Percentiles rank a stretch among this genome's conserved stretches.
phyloP scores from a whole-genome alignment of 768 basidiomycete genomes.

The Hortiboletus flavorubellus region DNA sequence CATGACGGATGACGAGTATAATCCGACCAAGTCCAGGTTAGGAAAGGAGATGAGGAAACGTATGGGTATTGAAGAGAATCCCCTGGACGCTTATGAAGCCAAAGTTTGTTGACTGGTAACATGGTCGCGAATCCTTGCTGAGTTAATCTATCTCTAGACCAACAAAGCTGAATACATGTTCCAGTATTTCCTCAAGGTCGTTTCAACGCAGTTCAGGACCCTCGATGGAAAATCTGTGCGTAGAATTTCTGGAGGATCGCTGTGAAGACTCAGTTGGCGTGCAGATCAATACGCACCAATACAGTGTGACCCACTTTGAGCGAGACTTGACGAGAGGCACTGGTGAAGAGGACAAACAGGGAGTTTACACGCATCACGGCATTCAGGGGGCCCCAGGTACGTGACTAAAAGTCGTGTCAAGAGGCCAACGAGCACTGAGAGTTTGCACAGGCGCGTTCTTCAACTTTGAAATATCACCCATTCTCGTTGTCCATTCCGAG shows the following conservation, averaged over 20 bases:
- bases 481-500: slow-evolving; percentile 89
- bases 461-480: slow-evolving; percentile 97
- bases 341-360: slow-evolving; percentile 54
- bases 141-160: slow-evolving; percentile 44
- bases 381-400: slow-evolving; percentile 65
- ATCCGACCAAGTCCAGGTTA: slow-evolving; percentile 58
- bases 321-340: slow-evolving; percentile 74
- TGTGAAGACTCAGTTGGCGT: slow-evolving; percentile 5
- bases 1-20: slow-evolving; percentile 76
- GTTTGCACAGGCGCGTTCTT: slow-evolving; percentile 66
- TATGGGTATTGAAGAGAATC: slow-evolving; percentile 71
- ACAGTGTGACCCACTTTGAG: slow-evolving; percentile 95
- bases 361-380: slow-evolving; percentile 74
- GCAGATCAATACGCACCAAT: slow-evolving; percentile 88
- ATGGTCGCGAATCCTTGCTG: not conserved
- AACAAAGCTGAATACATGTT: slow-evolving; percentile 87
- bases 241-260: slow-evolving; percentile 5
- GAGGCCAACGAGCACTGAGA: not conserved
- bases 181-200: slow-evolving; percentile 99
- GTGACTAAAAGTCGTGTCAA: slow-evolving; percentile 2
- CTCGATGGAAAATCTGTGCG: slow-evolving; percentile 67
- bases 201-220: slow-evolving; percentile 91
- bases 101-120: slow-evolving; percentile 41
- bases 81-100: slow-evolving; percentile 65
- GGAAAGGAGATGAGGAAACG: slow-evolving; percentile 63